Base-by-base conservation (phyloP, 2,329 filamentous ascomycete species). In the Mollisia scopiformis region DNA sequence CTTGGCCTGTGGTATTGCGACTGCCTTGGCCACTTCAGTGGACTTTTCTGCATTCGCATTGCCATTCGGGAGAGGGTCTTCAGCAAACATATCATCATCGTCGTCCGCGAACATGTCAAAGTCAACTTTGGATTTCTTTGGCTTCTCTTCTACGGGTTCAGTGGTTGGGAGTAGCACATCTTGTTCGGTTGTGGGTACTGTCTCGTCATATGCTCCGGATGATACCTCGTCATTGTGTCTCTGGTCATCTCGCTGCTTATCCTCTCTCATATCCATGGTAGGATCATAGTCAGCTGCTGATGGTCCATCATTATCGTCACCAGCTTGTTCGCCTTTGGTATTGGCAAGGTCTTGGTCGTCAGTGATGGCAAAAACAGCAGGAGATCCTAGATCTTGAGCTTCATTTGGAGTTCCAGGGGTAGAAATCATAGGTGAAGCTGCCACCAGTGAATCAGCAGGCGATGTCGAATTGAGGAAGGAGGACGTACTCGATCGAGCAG, bases 201-300 rank as follows among this genome's bases (percentile, higher is more conserved):
- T 84, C 71, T 89, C 85, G 65, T 84, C 82, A 67, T 88, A 87
- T 27, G 81, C 79, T 54, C 79, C 77, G 16, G 84, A 81, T 3
- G 80, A 76, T 54, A 84, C 70, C 39, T 85, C 82, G 59, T 85
- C 83, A 55, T 82, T 82, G 62, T 86, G 82, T 61, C 88, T 84
- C 68, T 86, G 81, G 66, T 88, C 87, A 69, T 91, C 87, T 59
- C 89, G 86, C 61, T 86, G 82, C 69, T 87, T 86, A 68, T 97
- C 93, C 74, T 96, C 91, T 73, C 89, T 83, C 90, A 94, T 95
- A 72, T 97, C 93, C 67, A 88, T 82, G 1, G 88, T 95, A 1
- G 93, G 93, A 72, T 97, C 92, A 73, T 97, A 97, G 75, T 97
- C 92, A 61, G 92, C 93, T 49, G 93, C 93, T n/a, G 93, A 97